phyloP scores from a whole-genome alignment of 1,284 basidiomycete species.

The Ustilago shanxiensis region DNA sequence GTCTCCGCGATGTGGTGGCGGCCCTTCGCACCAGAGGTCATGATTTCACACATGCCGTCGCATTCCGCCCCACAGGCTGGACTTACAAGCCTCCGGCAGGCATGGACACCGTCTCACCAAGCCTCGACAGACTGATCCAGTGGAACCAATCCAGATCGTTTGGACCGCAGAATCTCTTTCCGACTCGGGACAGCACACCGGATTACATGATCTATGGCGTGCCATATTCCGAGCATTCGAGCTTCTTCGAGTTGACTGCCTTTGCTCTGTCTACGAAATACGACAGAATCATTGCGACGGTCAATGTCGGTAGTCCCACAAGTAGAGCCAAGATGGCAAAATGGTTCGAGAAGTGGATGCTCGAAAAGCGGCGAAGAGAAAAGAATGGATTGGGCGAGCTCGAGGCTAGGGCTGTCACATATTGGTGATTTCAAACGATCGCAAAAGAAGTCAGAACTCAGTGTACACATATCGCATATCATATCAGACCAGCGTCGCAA shows the following conservation, averaged over 20 bases:
- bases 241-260: constrained; percentile 75
- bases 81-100: constrained; percentile 82
- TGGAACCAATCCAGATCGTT: constrained; percentile 78
- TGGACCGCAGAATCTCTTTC: constrained; percentile 77
- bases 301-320: constrained; percentile 86
- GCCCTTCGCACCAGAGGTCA: constrained; percentile 79
- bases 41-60: constrained; percentile 81
- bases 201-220: constrained; percentile 82
- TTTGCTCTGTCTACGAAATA: constrained; percentile 87
- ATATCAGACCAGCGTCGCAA: not conserved
- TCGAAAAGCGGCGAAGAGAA: constrained; percentile 48
- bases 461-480: constrained; percentile 3
- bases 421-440: constrained; percentile 37
- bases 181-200: constrained; percentile 79
- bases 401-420: constrained; percentile 40
- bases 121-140: constrained; percentile 72
- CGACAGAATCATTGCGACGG: constrained; percentile 91
- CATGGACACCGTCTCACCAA: constrained; percentile 71
- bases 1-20: constrained; percentile 78
- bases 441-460: too few relatives aligned
- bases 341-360: constrained; percentile 65
- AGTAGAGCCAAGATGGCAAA: constrained; percentile 70
- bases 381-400: constrained; percentile 37
- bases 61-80: constrained; percentile 94
- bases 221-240: constrained; percentile 94